phyloP scores from a whole-genome alignment of 2,329 filamentous ascomycete species.

The Monosporascus sp. region DNA sequence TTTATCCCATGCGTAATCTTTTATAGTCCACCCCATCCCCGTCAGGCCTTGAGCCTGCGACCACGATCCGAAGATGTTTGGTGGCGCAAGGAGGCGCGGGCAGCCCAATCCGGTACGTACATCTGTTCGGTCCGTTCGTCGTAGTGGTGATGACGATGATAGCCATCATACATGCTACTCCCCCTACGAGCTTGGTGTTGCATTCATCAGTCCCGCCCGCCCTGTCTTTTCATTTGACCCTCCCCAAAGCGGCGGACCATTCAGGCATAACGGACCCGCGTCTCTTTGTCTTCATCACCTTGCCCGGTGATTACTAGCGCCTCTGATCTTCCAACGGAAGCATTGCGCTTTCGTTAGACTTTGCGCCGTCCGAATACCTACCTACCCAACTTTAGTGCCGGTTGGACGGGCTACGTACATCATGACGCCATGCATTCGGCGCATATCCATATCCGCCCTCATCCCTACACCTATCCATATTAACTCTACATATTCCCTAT shows the following conservation, averaged over 20 bases:
- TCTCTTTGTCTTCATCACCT: conserved; percentile 7
- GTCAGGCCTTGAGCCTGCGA: conserved; percentile 18
- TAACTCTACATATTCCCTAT: not conserved
- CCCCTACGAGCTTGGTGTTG: not conserved
- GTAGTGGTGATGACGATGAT: too few relatives aligned
- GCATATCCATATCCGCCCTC: too few relatives aligned
- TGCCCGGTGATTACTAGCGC: conserved; percentile 4
- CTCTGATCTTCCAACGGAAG: conserved; percentile 2
- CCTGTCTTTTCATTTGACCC: conserved; percentile 12
- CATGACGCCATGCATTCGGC: too few relatives aligned
- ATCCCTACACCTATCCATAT: not conserved
- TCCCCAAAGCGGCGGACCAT: too few relatives aligned
- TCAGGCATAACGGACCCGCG: conserved; percentile 5
- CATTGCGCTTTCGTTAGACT: too few relatives aligned
- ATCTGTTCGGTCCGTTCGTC: too few relatives aligned
- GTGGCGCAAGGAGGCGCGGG: conserved; percentile 44
- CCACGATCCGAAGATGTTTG: conserved; percentile 38
- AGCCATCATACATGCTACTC: too few relatives aligned
- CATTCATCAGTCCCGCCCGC: conserved; percentile 11
- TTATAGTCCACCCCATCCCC: conserved; percentile 12
- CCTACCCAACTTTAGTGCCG: too few relatives aligned
- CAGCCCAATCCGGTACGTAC: conserved; percentile 45
- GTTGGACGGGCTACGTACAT: too few relatives aligned
- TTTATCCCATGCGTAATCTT: conserved; percentile 17
- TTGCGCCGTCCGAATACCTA: too few relatives aligned